Evolutionary conservation across 225 moss, liverwort and hornwort genomes (phyloP).

Genomic region (Pseudoscleropodium purum): DNA sequence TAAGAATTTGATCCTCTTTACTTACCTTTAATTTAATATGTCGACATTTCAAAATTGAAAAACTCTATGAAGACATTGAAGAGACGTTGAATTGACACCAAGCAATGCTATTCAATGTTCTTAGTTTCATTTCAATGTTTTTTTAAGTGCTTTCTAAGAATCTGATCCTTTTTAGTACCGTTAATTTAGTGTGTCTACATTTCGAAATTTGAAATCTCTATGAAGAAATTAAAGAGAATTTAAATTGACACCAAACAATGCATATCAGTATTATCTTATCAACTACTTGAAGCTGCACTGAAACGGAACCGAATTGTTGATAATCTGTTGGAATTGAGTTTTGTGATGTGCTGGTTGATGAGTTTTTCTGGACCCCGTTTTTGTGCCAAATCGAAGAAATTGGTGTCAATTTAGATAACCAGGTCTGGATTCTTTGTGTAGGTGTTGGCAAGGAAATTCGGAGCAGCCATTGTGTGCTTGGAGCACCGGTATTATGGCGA

Average conservation of each 20-base stretch:
- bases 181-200: neutral
- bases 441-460: constrained; percentile 83
- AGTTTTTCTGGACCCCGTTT: neutral
- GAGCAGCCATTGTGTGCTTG: constrained; percentile 75
- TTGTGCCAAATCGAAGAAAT: neutral
- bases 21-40: neutral
- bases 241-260: neutral
- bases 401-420: neutral
- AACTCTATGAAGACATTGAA: neutral
- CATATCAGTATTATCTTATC: neutral
- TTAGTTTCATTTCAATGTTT: neutral
- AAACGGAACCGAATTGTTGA: neutral
- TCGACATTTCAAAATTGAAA: neutral
- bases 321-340: neutral
- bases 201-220: neutral
- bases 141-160: neutral
- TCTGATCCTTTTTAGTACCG: neutral
- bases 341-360: neutral
- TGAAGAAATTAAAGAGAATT: neutral
- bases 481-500: constrained; percentile 98
- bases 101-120: neutral
- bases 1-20: neutral
- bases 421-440: neutral
- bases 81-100: neutral
- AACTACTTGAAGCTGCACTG: neutral